Percentiles rank a stretch among this genome's conserved stretches.
phyloP scores from a whole-genome alignment of 805 yeast species.

The Hanseniaspora valbyensis region DNA sequence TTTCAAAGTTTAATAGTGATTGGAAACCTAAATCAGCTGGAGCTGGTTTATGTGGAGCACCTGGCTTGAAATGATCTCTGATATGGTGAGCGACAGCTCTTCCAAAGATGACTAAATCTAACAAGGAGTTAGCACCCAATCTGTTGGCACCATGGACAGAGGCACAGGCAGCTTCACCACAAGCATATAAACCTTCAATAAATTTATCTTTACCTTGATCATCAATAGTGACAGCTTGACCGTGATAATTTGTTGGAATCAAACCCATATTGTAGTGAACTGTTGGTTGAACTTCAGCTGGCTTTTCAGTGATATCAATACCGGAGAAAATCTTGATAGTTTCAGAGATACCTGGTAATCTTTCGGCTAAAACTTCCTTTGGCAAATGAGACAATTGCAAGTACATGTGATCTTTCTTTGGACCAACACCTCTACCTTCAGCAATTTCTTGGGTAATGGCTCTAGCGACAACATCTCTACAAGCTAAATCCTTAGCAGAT shows the following conservation, averaged over 20 bases:
- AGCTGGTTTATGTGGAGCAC: conserved; percentile 70
- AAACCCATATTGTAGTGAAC: conserved; percentile 99
- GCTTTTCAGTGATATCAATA: conserved; percentile 98
- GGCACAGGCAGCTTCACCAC: conserved; percentile 99
- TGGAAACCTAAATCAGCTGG: conserved; percentile 82
- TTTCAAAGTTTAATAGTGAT: conserved; percentile 82
- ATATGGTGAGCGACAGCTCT: conserved; percentile 95
- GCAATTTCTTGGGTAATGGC: conserved; percentile 97
- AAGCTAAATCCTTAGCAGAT: conserved; percentile 94
- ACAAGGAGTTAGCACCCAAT: conserved; percentile 93
- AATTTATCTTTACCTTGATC: conserved; percentile 80
- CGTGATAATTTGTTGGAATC: conserved; percentile 95
- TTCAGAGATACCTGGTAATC: conserved; percentile 98
- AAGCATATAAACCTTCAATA: conserved; percentile 88
- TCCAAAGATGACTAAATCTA: conserved; percentile 94
- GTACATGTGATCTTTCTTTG: conserved; percentile 86
- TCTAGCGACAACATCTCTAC: conserved; percentile 96
- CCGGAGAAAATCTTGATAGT: conserved; percentile 98
- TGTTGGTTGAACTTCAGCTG: conserved; percentile 95
- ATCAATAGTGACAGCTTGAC: conserved; percentile 79
- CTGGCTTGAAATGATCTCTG: conserved; percentile 74
- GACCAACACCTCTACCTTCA: conserved; percentile 99
- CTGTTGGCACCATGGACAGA: conserved; percentile 99
- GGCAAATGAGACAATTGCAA: conserved; percentile 92
- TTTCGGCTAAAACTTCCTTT: conserved; percentile 78